Percentiles rank a stretch among this genome's conserved stretches.
These are phyloP conservation scores for Nevesoporus exiguus DNA, from an alignment of 768 basidiomycete genomes.

Conservation along the genomic window DNA sequence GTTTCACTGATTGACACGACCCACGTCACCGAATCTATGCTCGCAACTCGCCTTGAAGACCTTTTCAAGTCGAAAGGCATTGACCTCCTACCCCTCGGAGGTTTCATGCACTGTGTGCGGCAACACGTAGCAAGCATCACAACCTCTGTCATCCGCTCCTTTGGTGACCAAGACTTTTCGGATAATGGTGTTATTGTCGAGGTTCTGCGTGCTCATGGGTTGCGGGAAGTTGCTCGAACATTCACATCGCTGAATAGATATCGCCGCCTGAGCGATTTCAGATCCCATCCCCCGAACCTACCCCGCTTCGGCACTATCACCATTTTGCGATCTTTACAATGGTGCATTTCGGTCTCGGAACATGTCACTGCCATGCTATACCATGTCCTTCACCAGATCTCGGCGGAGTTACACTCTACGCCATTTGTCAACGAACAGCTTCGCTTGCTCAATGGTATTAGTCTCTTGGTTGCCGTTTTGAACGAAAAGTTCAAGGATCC, in stretches of 20 bases:
- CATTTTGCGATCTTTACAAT: slow-evolving; percentile 54
- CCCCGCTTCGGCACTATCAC: slow-evolving; percentile 52
- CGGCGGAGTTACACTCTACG: slow-evolving; percentile 59
- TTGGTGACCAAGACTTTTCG: slow-evolving; percentile 67
- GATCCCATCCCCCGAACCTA: slow-evolving; percentile 60
- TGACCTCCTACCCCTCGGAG: slow-evolving; percentile 26
- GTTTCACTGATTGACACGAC: slow-evolving; percentile 43
- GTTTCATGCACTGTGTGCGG: slow-evolving; percentile 36
- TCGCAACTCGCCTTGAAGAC: slow-evolving; percentile 32
- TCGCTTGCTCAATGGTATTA: slow-evolving; percentile 68
- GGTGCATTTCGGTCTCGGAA: slow-evolving; percentile 49
- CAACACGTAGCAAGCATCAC: slow-evolving; percentile 56
- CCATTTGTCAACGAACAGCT: slow-evolving; percentile 83
- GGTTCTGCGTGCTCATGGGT: slow-evolving; percentile 38
- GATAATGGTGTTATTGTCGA: slow-evolving; percentile 46
- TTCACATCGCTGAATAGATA: slow-evolving; percentile 54
- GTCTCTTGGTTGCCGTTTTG: slow-evolving; percentile 68
- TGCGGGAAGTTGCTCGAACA: slow-evolving; percentile 36
- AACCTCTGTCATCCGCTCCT: slow-evolving; percentile 53
- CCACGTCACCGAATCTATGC: slow-evolving; percentile 11
- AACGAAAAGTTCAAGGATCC: slow-evolving; percentile 51
- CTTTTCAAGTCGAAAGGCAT: slow-evolving; percentile 35
- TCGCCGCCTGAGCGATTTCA: slow-evolving; percentile 46
- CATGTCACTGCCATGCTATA: slow-evolving; percentile 62
- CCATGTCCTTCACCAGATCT: slow-evolving; percentile 72